A percentile compares a stretch with the other conserved stretches of the same genome.
phyloP scores from a whole-genome alignment of 192 early-diverging fungal genomes.

The Mortierella antarctica region DNA sequence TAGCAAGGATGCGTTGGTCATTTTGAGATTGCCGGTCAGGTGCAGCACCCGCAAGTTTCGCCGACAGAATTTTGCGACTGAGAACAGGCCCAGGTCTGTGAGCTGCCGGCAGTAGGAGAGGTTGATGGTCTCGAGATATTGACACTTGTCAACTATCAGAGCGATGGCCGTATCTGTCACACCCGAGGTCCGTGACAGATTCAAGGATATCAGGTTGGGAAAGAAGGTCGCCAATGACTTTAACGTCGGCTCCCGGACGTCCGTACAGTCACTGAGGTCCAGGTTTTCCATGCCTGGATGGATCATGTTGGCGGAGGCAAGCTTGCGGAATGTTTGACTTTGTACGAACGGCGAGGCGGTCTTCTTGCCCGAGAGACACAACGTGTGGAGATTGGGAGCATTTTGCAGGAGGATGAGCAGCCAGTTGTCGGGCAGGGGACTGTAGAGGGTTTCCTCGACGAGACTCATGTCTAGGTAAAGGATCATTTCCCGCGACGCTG shows the following conservation, averaged over 20 bases:
- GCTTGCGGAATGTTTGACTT: constrained; percentile 36
- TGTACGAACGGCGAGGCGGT: constrained; percentile 39
- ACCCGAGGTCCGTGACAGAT: constrained; percentile 38
- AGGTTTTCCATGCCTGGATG: constrained; percentile 21
- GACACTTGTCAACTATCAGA: constrained; percentile 44
- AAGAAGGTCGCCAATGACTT: constrained; percentile 24
- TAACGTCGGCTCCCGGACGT: constrained; percentile 32
- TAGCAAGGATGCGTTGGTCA: constrained; percentile 56
- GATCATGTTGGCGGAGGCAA: constrained; percentile 6
- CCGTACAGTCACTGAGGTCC: constrained; percentile 45
- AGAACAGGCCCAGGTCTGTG: constrained; percentile 34
- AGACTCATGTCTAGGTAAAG: constrained; percentile 18
- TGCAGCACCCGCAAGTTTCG: constrained; percentile 34
- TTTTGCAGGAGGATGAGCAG: constrained; percentile 30
- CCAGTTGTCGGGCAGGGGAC: constrained; percentile 44
- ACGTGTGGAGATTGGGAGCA: constrained; percentile 29
- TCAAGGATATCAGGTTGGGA: constrained; percentile 38
- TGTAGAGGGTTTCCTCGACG: constrained; percentile 45
- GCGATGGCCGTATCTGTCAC: constrained; percentile 34
- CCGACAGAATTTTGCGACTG: constrained; percentile 50
- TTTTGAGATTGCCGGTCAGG: constrained; percentile 60
- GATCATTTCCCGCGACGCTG: constrained; percentile 18
- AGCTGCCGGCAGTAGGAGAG: constrained; percentile 38
- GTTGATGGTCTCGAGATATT: constrained; percentile 38
- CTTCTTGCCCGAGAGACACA: constrained; percentile 50